These are phyloP conservation scores for Inonotus hispidus DNA, from an alignment of 1,284 basidiomycete genomes.

Conservation along the genomic window DNA sequence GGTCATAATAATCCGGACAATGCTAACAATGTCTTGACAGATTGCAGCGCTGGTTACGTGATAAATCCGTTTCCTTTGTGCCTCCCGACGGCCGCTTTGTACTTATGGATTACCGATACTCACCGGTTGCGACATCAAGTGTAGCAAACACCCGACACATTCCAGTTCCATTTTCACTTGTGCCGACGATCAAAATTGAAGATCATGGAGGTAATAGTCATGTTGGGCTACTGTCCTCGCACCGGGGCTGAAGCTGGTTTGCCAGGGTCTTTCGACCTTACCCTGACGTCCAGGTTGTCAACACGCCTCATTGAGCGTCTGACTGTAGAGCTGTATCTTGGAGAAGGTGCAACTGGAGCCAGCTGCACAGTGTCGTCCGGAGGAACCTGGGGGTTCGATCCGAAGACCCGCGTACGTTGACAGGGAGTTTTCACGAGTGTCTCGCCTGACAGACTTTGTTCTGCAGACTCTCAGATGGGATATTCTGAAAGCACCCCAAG, in stretches of 20 bases:
- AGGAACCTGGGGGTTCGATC: constrained; percentile 77
- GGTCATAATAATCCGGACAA: not conserved
- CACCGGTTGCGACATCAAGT: constrained; percentile 33
- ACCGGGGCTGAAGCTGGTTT: not conserved
- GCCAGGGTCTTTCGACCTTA: constrained; percentile 67
- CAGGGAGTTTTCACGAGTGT: not conserved
- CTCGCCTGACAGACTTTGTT: not conserved
- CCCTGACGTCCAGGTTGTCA: constrained; percentile 61
- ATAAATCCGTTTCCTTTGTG: constrained; percentile 83
- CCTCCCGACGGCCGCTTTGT: constrained; percentile 92
- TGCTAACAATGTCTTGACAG: constrained; percentile 33
- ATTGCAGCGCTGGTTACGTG: constrained; percentile 74
- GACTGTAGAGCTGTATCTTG: constrained; percentile 67
- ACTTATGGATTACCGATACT: constrained; percentile 80
- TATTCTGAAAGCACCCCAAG: constrained; percentile 62
- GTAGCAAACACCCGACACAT: constrained; percentile 34
- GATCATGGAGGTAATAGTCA: constrained; percentile 54
- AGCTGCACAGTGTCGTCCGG: constrained; percentile 61
- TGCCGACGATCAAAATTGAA: constrained; percentile 52
- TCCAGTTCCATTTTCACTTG: constrained; percentile 63
- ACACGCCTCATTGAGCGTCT: constrained; percentile 67
- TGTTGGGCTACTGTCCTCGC: not conserved
- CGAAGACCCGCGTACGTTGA: constrained; percentile 50
- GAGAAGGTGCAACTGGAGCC: constrained; percentile 61
- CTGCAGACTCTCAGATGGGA: constrained; percentile 69